Evolutionary conservation across 768 basidiomycete species (phyloP), one percentile per base, ranked within the genome.

Genomic region (Hygrophorus pudorinus): DNA sequence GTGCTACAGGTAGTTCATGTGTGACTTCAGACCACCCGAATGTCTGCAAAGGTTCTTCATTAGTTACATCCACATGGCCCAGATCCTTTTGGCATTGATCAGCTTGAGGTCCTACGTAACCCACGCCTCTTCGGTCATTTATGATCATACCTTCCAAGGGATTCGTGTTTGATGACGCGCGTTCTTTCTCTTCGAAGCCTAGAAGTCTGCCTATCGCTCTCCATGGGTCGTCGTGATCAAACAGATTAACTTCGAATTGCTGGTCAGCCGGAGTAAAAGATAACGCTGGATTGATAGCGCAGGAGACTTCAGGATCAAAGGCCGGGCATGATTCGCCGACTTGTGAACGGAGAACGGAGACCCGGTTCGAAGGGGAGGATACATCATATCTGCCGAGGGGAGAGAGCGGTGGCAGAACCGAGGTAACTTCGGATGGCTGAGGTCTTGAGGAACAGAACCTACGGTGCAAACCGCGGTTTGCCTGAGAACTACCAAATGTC

Each of bases 151-250:
- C 29, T 21, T 14, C 24, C 34, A 44, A 24, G n/a, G 35, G 18
- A 10, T 44, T 35, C 34, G 21, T 35, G 10, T 24, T 30, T 33
- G 30, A 42, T 7, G 17, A 13, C 10, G 7, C 30, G 11, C 31
- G 18, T 2, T 33, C 18, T 13, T 10, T 36, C 12, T 21, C 12
- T 34, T 37, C 43, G 0, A 67, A 32, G 7, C 68, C 69, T 8
- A 73, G 61, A 40, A 72, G 62, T 5, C 59, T 57, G 10, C 70
- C 72, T 18, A 72, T 61, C 4, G 65, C 61, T 27, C 53, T 58
- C 72, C 72, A 73, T 1, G 72, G 72, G 50, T 72, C 65, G 28
- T 57, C 49, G 42, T 67, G 63, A 29, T 68, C 62, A 43, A 67
- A 72, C 2, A 73, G 50, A 35, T 52, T 61, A n/a, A n/a, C n/a